Evolutionary conservation across 2,329 filamentous ascomycete genomes (phyloP), one percentile per base, ranked within the genome.

Genomic region (Exophiala lecanii-corni): DNA sequence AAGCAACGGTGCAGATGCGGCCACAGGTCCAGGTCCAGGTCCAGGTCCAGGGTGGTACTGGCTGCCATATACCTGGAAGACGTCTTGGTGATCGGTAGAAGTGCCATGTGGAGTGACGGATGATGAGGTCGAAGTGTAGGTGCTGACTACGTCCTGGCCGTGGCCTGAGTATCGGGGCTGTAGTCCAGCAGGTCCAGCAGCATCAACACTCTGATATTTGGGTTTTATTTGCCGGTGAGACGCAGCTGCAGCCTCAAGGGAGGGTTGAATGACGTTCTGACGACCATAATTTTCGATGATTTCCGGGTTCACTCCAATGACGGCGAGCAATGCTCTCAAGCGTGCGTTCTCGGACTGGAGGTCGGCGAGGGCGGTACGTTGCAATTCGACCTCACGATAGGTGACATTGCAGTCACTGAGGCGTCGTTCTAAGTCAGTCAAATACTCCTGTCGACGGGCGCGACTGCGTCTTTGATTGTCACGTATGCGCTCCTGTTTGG

Each of bases 401-500:
- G 42, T 43, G 17, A 37, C 20, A 26, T 51, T 44, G 30, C 47
- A 53, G 37, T 53, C 51, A 9, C 53, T 44, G 25, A 57, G 31
- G 19, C 50, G 43, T 32, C 43, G 34, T 26, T 57, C 52, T 4
- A 57, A 41, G 16, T 53, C 47, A n/a, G 39, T 39, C 17, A 57
- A 36, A 28, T 57, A 57, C 37, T 55, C 47, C 34, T 51, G 49
- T 5, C 50, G 41, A 12, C 55, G 45, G 16, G 51, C 53, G 9
- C 55, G 54, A 36, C 51, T 55, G 18, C 55, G 53, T 39, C 55
- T 46, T 32, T 58, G 55, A 31, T 58, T 58, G 39, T 55, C 52
- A 33, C 55, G 49, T 16, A 57, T 46, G 4, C 55, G 47, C 32
- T 55, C 52, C 37, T 55, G 52, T 36, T 53, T 55, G 13, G 52